Conservation (phyloP, 2,329 filamentous ascomycete species). For the Monilinia laxa region DNA sequence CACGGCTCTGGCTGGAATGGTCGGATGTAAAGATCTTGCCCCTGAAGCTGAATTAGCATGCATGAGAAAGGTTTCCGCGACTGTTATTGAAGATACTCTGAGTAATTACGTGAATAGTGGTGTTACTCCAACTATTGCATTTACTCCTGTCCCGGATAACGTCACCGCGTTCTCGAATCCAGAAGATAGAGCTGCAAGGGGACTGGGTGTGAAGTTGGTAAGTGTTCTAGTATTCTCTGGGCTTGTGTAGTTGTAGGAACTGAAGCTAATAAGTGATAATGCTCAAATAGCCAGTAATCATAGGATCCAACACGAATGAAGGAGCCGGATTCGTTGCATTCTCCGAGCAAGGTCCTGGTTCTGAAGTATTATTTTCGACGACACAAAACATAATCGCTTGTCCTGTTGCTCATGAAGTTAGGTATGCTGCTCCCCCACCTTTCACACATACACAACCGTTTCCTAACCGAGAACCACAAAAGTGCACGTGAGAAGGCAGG, state of each 20-base stretch:
- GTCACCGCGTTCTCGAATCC: slow-evolving; percentile 1
- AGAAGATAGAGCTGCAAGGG: not conserved
- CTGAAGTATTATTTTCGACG: slow-evolving; percentile 17
- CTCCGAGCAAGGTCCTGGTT: slow-evolving; percentile 26
- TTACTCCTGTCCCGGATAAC: slow-evolving; percentile 20
- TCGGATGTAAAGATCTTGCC: slow-evolving; percentile 34
- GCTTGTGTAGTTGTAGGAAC: not conserved
- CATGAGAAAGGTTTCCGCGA: slow-evolving; percentile 31
- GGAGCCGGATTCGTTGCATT: slow-evolving; percentile 32
- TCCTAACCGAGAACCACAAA: not conserved
- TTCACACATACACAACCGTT: not conserved
- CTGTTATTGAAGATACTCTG: slow-evolving; percentile 28
- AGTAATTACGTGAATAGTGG: slow-evolving; percentile 26
- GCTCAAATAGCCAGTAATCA: slow-evolving; percentile 33
- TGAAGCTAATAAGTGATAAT: not conserved
- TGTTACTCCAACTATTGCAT: slow-evolving; percentile 24
- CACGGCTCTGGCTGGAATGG: slow-evolving; percentile 31
- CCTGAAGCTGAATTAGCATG: slow-evolving; percentile 35
- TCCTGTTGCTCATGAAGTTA: slow-evolving; percentile 25
- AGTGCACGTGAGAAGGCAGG: slow-evolving; percentile 22
- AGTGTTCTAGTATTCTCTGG: not conserved
- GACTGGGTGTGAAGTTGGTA: slow-evolving; percentile 27
- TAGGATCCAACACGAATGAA: slow-evolving; percentile 37
- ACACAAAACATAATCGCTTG: slow-evolving; percentile 25
- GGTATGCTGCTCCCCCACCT: slow-evolving; percentile 14